Percentiles rank a stretch among this genome's conserved stretches.
Evolutionary conservation across 108 stramenopile species (phyloP).

Genomic region (Aurantiochytrium sp.): DNA sequence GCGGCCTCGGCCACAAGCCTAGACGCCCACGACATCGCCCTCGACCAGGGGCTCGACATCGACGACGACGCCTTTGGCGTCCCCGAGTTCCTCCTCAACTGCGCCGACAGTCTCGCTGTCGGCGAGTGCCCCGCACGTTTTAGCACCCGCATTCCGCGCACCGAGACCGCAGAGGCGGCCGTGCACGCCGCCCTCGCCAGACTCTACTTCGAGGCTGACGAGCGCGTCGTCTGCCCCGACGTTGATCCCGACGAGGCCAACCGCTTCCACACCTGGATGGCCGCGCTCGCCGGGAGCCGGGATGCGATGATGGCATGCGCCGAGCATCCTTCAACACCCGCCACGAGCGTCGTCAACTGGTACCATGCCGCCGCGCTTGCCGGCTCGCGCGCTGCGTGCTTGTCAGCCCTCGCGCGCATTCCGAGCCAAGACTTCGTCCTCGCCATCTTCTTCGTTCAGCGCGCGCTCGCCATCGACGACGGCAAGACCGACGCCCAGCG

Average conservation of each 20-base stretch:
- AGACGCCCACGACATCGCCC: not conserved
- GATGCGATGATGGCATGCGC: not conserved
- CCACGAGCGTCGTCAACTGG: not conserved
- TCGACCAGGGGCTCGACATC: not conserved
- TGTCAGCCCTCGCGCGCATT: not conserved
- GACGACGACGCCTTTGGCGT: not conserved
- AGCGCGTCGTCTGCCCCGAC: not conserved
- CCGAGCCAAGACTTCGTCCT: not conserved
- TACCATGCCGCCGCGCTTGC: not conserved
- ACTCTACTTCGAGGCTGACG: not conserved
- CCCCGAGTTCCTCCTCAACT: not conserved
- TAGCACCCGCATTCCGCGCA: not conserved
- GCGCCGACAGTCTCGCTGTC: not conserved
- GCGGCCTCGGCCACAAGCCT: not conserved
- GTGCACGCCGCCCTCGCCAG: not conserved
- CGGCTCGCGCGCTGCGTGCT: not conserved
- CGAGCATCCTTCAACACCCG: not conserved
- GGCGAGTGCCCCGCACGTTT: not conserved
- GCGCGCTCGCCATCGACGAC: not conserved
- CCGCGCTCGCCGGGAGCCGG: not conserved
- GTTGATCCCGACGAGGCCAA: not conserved
- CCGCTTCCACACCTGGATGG: not conserved
- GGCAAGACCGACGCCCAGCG: constrained; percentile 3
- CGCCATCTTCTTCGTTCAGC: not conserved
- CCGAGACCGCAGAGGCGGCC: not conserved